Base-by-base conservation (phyloP, 2,329 filamentous ascomycete genomes). In the Botrytis cinerea region DNA sequence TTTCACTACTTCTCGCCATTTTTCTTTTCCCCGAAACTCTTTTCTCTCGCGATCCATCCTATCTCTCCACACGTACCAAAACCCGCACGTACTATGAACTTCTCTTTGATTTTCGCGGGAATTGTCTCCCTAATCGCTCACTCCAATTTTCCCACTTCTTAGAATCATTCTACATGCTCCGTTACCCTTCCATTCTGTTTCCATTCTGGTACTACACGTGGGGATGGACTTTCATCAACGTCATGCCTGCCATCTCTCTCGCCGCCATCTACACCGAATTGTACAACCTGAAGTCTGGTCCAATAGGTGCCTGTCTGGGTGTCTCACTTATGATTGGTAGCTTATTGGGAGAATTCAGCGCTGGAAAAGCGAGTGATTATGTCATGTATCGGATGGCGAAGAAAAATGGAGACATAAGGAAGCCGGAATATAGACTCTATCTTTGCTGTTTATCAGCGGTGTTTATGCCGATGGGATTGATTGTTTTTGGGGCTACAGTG, bases 21-120 rank as follows among this genome's bases (percentile, higher is more conserved):
- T 77, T 80, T 67, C 78, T 80, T 67, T 77, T 80, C 66, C 78
- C 79, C 12, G 79, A 80, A 72, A 80, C 79, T 1, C 78, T 80
- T 48, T 80, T 80, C 72, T 78, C 78, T 2, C 78, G 78, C 45
- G 76, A 80, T 61, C 76, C 78, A 2, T 45, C 54, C 12, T 78
- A 78, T 64, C 76, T 79, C 48, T 71, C 74, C 28, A 74, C 72
- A 16, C 76, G 77, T 43, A 76, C 74, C 14, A 73, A 74, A 32
- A 75, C 77, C 62, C 76, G 79, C 40, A 77, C 74, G 4, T 80
- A 79, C 60, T 61, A 67, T 57, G 63, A 80, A 45, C 76, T 79
- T 74, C 75, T 80, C 46, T 80, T 75, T 51, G 63, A 75, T 48
- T 78, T 79, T 68, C 62, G 54, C 14, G 75, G 76, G 16, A 80